Evolutionary conservation across 768 basidiomycete species (phyloP).

Genomic region (Auricularia cornea): DNA sequence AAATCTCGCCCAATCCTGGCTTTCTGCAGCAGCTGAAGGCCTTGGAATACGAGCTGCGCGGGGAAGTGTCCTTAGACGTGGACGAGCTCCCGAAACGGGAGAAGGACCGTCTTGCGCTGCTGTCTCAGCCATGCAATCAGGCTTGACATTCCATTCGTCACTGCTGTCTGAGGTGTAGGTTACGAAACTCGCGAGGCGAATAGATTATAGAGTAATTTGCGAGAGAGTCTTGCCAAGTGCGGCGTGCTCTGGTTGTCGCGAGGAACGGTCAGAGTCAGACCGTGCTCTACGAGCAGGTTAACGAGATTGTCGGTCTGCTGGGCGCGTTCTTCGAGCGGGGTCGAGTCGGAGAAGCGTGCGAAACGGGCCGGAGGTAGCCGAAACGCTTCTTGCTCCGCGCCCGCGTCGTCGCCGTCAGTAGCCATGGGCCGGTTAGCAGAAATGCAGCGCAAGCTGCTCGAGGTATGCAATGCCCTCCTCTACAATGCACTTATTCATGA

Average conservation of each 20-base stretch:
- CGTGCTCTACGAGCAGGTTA: too few relatives aligned
- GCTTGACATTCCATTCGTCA: too few relatives aligned
- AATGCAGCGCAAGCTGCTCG: conserved; percentile 91
- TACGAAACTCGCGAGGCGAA: too few relatives aligned
- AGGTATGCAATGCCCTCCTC: conserved; percentile 28
- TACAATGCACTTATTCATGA: not conserved
- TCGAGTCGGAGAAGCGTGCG: too few relatives aligned
- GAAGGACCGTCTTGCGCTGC: conserved; percentile 28
- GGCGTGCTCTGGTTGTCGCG: too few relatives aligned
- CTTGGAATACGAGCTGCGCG: conserved; percentile 16
- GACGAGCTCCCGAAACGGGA: conserved; percentile 28
- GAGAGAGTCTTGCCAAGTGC: too few relatives aligned
- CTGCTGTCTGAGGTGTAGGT: too few relatives aligned
- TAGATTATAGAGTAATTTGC: too few relatives aligned
- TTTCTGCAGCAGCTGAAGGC: conserved; percentile 36
- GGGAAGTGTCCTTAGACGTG: conserved; percentile 24
- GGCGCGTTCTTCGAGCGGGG: too few relatives aligned
- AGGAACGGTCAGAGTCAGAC: too few relatives aligned
- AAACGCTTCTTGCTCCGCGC: not conserved
- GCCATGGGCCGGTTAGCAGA: conserved; percentile 91
- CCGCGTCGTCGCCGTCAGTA: not conserved
- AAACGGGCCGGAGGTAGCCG: not conserved
- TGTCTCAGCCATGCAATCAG: too few relatives aligned
- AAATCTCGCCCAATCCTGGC: conserved; percentile 33
- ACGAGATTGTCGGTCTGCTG: too few relatives aligned